Evolutionary conservation across 306 rosid species (phyloP).

Genomic region (Gleditsia sinensis): DNA sequence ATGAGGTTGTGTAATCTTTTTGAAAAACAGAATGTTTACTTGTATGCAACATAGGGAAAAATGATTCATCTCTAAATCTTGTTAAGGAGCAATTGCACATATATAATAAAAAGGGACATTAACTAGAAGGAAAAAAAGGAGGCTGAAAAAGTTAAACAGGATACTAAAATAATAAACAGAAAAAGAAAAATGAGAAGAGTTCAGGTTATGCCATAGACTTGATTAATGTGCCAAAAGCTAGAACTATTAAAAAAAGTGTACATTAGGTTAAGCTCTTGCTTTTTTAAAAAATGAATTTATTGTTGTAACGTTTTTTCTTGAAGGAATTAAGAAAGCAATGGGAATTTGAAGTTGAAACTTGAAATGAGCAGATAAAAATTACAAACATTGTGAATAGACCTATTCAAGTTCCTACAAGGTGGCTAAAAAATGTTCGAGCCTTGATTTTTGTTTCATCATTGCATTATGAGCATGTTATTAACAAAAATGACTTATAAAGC

Average conservation of each 20-base stretch:
- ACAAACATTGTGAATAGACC: background rate
- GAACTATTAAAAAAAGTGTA: background rate
- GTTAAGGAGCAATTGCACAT: background rate
- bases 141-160: background rate
- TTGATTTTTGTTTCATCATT: too few relatives aligned
- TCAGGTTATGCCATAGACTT: too few relatives aligned
- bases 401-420: background rate
- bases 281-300: background rate
- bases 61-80: too few relatives aligned
- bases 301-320: background rate
- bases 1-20: too few relatives aligned
- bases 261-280: background rate
- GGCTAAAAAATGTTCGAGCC: too few relatives aligned
- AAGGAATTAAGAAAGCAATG: background rate
- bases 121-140: background rate
- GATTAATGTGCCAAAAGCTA: background rate
- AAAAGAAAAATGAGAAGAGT: background rate
- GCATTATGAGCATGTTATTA: too few relatives aligned
- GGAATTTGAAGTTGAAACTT: background rate
- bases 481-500: too few relatives aligned
- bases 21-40: too few relatives aligned
- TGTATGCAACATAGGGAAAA: too few relatives aligned
- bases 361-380: background rate
- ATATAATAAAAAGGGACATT: background rate
- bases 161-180: background rate